These are phyloP conservation scores for Monoraphidium neglectum DNA, from an alignment of 139 green algal species.

Conservation along the genomic window DNA sequence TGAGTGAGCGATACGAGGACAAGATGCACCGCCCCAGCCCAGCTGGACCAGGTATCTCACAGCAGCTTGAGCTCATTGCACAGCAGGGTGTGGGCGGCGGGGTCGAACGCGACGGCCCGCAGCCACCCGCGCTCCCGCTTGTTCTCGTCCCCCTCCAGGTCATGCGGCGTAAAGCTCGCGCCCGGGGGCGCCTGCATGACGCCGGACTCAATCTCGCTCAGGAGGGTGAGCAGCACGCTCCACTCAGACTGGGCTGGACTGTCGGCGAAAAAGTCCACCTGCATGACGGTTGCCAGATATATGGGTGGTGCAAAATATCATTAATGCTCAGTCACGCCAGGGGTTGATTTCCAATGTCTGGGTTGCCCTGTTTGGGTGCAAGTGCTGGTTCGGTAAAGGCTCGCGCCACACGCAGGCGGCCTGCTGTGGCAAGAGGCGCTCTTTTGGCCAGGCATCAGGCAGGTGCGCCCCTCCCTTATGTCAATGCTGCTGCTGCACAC, in stretches of 20 bases:
- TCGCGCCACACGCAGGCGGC: background rate
- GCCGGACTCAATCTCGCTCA: constrained; percentile 10
- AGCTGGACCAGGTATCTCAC: no score
- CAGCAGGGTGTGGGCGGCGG: constrained; percentile 51
- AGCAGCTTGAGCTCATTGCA: constrained; percentile 79
- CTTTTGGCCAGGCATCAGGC: background rate
- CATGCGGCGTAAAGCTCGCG: background rate
- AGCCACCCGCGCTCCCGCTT: constrained; percentile 11
- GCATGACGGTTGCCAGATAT: constrained; percentile 69
- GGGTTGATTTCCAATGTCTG: no score
- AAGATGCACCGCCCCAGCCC: constrained; percentile 23
- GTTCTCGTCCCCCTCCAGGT: background rate
- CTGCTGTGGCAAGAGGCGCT: background rate
- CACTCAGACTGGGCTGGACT: constrained; percentile 30
- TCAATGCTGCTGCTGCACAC: background rate
- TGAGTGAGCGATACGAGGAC: background rate
- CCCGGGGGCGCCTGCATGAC: background rate
- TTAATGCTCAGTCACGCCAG: no score
- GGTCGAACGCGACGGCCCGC: constrained; percentile 35
- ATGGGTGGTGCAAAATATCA: constrained; percentile 22
- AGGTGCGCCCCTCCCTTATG: background rate
- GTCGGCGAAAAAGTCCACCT: constrained; percentile 73
- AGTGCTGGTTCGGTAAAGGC: background rate
- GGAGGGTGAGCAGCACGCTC: constrained; percentile 26
- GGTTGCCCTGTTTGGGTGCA: no score